A percentile compares a stretch with the other conserved stretches of the same genome.
Conservation (phyloP, 495 filamentous ascomycete species). For the Hypoxylon subgilvum region DNA sequence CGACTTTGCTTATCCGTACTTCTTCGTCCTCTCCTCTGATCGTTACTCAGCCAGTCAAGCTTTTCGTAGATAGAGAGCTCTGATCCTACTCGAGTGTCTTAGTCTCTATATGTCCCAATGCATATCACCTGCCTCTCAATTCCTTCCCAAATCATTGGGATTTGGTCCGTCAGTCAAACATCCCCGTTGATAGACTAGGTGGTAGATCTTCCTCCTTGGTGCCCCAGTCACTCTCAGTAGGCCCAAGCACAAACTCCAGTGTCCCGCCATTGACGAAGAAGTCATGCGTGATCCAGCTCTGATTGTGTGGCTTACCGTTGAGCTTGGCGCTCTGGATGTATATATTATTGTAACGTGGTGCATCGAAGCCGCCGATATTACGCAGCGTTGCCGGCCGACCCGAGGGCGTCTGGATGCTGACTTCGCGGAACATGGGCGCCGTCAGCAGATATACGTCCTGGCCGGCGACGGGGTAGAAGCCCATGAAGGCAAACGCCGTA, state of each 20-base stretch:
- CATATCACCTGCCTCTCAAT: background rate
- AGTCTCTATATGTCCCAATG: background rate
- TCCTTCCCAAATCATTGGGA: no score
- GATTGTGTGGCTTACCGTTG: constrained; percentile 66
- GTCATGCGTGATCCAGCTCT: constrained; percentile 74
- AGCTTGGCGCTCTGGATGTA: constrained; percentile 73
- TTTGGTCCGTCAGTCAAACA: constrained; percentile 29
- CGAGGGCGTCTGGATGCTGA: constrained; percentile 63
- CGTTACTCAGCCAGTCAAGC: background rate
- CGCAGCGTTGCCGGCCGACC: constrained; percentile 65
- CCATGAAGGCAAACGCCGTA: constrained; percentile 70
- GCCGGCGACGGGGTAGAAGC: constrained; percentile 75
- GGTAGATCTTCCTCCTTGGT: constrained; percentile 68
- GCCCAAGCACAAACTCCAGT: constrained; percentile 67
- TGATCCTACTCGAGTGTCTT: background rate
- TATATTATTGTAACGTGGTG: constrained; percentile 59
- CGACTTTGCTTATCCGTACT: background rate
- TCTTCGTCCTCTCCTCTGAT: background rate
- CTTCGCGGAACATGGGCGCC: constrained; percentile 67
- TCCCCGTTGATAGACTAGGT: constrained; percentile 58
- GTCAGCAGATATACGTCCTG: constrained; percentile 77
- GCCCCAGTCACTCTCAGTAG: constrained; percentile 73
- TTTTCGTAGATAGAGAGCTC: no score
- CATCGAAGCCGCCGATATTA: constrained; percentile 64
- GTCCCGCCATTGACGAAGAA: constrained; percentile 72